Evolutionary conservation across 2,329 filamentous ascomycete species (phyloP).

Genomic region (Ambrosiella xylebori): DNA sequence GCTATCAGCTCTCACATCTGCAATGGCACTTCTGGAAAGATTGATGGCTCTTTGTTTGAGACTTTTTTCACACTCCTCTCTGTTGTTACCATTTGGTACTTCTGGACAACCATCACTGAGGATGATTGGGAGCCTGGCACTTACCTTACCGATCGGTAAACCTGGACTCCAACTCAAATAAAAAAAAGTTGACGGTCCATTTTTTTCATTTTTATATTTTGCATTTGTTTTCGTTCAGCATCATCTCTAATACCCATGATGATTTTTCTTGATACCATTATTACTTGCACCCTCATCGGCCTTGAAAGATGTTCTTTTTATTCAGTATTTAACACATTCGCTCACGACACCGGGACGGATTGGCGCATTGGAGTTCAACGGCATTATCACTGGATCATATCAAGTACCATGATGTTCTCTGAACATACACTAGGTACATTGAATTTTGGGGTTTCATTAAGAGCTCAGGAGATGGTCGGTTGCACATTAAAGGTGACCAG

Average conservation of each 20-base stretch:
- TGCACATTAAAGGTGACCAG: not conserved
- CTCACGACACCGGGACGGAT: not conserved
- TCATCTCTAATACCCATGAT: not conserved
- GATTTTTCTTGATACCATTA: not conserved
- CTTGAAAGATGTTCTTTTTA: not conserved
- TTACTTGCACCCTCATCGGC: not conserved
- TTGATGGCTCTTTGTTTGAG: conserved; percentile 85
- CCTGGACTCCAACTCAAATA: not conserved
- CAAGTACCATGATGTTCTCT: not conserved
- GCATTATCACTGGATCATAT: not conserved
- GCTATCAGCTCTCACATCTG: conserved; percentile 85
- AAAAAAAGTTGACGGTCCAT: not conserved
- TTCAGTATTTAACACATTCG: not conserved
- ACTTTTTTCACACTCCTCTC: conserved; percentile 79
- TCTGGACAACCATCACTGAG: conserved; percentile 98
- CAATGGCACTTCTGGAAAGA: conserved; percentile 62
- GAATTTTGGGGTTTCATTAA: not conserved
- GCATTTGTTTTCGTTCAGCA: not conserved
- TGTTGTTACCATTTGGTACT: conserved; percentile 73
- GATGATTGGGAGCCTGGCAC: conserved; percentile 74
- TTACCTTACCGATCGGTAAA: conserved; percentile 23
- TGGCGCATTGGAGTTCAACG: not conserved
- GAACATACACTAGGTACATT: not conserved
- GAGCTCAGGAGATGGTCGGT: not conserved
- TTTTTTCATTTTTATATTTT: conserved; percentile 2